Conservation (phyloP, 202 grass and related monocot species). For the Zizania palustris region DNA sequence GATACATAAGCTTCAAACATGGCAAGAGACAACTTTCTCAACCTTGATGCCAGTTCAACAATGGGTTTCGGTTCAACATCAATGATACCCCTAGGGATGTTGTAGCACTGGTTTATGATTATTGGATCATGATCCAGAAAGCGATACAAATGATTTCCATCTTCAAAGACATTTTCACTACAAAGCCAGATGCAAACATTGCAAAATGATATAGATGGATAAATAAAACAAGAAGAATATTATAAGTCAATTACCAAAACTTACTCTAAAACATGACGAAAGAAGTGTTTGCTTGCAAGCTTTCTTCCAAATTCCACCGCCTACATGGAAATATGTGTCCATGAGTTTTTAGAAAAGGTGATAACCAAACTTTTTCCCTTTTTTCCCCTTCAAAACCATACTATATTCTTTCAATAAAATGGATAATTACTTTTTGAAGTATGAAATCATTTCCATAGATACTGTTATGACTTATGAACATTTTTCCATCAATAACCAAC, state of each 20-base stretch:
- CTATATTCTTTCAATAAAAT: conserved; percentile 18
- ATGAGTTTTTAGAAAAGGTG: conserved; percentile 14
- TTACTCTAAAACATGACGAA: conserved; percentile 84
- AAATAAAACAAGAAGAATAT: conserved; percentile 2
- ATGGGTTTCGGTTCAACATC: conserved; percentile 84
- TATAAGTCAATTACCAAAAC: conserved; percentile 39
- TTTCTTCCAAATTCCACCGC: conserved; percentile 80
- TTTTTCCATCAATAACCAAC: conserved; percentile 17
- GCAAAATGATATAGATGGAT: neutral
- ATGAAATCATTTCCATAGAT: conserved; percentile 20
- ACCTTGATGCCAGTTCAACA: conserved; percentile 70
- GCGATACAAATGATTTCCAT: conserved; percentile 89
- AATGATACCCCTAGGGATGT: conserved; percentile 74
- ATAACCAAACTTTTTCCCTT: neutral
- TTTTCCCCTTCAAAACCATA: neutral
- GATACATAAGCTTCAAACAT: conserved; percentile 93
- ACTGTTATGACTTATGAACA: conserved; percentile 15
- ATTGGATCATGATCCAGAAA: conserved; percentile 90
- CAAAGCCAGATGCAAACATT: conserved; percentile 34
- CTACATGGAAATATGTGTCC: conserved; percentile 43
- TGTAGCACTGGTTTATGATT: conserved; percentile 85
- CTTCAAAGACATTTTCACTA: conserved; percentile 93
- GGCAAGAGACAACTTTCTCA: conserved; percentile 72
- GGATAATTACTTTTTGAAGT: conserved; percentile 1
- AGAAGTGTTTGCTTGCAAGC: conserved; percentile 75